Percentiles rank a stretch among this genome's conserved stretches.
Conservation (phyloP, 495 filamentous ascomycete genomes). For the Daldinia bambusicola region DNA sequence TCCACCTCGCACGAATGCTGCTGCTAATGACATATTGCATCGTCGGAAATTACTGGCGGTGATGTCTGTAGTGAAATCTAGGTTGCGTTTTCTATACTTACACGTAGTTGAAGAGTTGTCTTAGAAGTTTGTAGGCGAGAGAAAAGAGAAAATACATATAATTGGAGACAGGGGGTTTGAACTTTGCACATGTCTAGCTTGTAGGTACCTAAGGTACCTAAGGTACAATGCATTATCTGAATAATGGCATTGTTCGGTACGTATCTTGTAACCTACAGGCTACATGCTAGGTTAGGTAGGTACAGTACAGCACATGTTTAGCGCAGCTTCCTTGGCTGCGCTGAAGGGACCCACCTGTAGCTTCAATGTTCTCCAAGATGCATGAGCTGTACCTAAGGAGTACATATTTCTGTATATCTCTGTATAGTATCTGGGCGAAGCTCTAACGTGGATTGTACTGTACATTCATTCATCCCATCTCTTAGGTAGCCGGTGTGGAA, state of each 20-base stretch:
- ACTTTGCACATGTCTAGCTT: not conserved
- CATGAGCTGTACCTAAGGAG: constrained; percentile 16
- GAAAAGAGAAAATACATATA: not conserved
- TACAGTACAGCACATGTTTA: constrained; percentile 2
- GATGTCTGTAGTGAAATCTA: not conserved
- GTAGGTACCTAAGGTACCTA: too few relatives aligned
- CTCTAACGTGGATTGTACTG: not conserved
- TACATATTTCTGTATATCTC: not conserved
- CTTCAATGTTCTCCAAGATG: constrained; percentile 32
- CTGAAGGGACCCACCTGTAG: constrained; percentile 28
- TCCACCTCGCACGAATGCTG: not conserved
- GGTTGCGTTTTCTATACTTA: not conserved
- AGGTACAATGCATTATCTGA: too few relatives aligned
- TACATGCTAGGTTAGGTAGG: too few relatives aligned
- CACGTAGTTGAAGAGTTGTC: not conserved
- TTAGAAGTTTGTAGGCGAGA: constrained; percentile 1
- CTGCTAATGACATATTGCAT: not conserved
- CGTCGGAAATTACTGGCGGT: not conserved
- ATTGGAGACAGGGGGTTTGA: constrained; percentile 3
- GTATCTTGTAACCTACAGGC: too few relatives aligned
- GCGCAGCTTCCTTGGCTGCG: constrained; percentile 23
- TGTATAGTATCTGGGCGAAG: too few relatives aligned
- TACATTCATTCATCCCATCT: not conserved
- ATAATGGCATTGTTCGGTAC: not conserved
- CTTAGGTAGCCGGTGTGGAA: constrained; percentile 14